phyloP scores from a whole-genome alignment of 2,329 filamentous ascomycete genomes.

The Diaporthe australafricana region DNA sequence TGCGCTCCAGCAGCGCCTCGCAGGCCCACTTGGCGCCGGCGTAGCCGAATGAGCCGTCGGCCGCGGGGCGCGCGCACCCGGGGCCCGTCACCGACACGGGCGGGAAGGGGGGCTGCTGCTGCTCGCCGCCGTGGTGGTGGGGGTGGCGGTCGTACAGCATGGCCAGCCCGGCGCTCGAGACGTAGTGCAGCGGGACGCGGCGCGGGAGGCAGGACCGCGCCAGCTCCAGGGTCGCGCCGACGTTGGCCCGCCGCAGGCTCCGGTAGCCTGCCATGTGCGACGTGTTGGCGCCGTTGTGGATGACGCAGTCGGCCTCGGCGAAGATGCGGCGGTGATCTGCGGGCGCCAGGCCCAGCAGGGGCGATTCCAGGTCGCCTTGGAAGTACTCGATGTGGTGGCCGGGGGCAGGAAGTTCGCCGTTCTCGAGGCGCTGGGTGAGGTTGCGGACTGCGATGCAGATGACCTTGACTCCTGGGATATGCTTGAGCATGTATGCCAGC shows the following conservation, averaged over 20 bases:
- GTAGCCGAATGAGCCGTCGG: constrained; percentile 46
- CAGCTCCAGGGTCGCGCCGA: constrained; percentile 46
- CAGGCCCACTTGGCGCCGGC: constrained; percentile 52
- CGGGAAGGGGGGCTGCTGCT: neutral
- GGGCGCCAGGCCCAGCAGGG: constrained; percentile 44
- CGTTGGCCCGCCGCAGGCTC: constrained; percentile 44
- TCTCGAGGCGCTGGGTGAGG: too few species aligned
- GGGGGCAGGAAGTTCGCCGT: too few species aligned
- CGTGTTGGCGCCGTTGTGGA: constrained; percentile 59
- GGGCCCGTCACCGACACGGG: neutral
- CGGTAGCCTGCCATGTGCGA: constrained; percentile 49
- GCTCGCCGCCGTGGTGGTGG: too few species aligned
- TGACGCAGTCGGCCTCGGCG: constrained; percentile 47
- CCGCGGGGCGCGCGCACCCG: neutral
- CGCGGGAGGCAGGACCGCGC: constrained; percentile 40
- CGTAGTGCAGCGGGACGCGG: constrained; percentile 50
- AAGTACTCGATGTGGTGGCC: too few species aligned
- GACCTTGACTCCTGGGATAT: too few species aligned
- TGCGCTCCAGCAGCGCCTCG: constrained; percentile 50
- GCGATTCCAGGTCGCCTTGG: constrained; percentile 44
- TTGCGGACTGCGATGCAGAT: too few species aligned
- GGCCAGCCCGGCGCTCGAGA: constrained; percentile 44
- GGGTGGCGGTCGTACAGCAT: too few species aligned
- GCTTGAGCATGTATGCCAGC: too few species aligned
- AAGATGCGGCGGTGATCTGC: constrained; percentile 33